A percentile compares a stretch with the other conserved stretches of the same genome.
These are phyloP conservation scores for Lipomyces anomalus DNA, from an alignment of 805 yeast genomes.

Conservation along the genomic window DNA sequence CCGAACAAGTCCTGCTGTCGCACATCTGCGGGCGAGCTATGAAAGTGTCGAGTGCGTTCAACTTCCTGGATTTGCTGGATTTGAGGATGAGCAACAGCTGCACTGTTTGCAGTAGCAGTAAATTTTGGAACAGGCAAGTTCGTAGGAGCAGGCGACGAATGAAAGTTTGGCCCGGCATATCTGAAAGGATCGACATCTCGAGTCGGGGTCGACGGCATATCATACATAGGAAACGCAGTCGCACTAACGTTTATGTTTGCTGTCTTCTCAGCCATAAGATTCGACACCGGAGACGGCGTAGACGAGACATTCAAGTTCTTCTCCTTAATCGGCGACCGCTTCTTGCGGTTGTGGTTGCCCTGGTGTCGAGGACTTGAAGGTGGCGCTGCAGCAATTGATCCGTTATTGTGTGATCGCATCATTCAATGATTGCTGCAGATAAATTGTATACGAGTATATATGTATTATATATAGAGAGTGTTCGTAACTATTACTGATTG, in stretches of 20 bases:
- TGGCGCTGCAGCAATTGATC: neutral
- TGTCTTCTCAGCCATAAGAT: neutral
- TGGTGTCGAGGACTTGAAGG: neutral
- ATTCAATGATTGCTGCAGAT: no score
- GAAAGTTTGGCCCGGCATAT: slow-evolving; percentile 28
- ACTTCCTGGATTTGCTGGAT: neutral
- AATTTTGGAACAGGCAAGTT: slow-evolving; percentile 27
- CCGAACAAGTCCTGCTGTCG: neutral
- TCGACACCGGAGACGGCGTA: neutral
- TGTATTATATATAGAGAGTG: no score
- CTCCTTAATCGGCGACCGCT: neutral
- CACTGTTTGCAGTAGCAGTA: no score
- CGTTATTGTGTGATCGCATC: neutral
- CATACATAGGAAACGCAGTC: slow-evolving; percentile 8
- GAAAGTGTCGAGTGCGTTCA: neutral
- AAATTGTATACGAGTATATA: no score
- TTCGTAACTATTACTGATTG: no score
- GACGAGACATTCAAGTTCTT: neutral
- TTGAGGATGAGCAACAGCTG: neutral
- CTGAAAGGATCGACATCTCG: slow-evolving; percentile 2
- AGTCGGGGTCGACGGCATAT: neutral
- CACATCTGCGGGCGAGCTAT: neutral
- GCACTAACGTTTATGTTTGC: neutral
- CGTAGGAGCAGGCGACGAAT: slow-evolving; percentile 28
- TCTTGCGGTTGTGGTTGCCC: neutral